Evolutionary conservation across 352 stramenopile species (phyloP).

Genomic region (Globisporangium canariense): DNA sequence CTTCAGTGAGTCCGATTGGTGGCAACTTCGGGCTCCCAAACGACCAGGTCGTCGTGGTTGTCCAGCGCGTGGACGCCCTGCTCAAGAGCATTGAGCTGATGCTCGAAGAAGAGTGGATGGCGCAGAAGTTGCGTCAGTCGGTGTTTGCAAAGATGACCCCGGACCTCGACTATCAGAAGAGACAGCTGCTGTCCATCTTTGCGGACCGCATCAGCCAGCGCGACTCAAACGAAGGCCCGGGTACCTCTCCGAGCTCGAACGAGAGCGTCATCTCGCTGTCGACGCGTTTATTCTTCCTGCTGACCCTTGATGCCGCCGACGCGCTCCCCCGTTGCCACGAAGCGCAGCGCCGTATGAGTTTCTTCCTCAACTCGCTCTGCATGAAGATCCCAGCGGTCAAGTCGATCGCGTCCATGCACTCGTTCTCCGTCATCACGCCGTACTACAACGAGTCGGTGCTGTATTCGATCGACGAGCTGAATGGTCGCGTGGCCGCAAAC

Average conservation of each 20-base stretch:
- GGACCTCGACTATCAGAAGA: constrained; percentile 76
- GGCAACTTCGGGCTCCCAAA: constrained; percentile 57
- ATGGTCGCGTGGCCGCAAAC: constrained; percentile 77
- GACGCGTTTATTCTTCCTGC: constrained; percentile 78
- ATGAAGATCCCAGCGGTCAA: constrained; percentile 86
- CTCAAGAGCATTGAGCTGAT: constrained; percentile 84
- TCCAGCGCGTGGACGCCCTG: constrained; percentile 72
- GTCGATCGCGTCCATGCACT: constrained; percentile 85
- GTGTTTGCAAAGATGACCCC: constrained; percentile 73
- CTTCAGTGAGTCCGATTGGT: constrained; percentile 53
- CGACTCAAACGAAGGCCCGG: constrained; percentile 39
- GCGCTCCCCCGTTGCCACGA: constrained; percentile 80
- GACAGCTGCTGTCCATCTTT: constrained; percentile 73
- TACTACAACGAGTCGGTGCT: constrained; percentile 90
- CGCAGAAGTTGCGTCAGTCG: constrained; percentile 74
- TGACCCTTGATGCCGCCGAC: constrained; percentile 82
- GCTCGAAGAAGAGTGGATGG: constrained; percentile 87
- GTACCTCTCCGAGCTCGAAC: constrained; percentile 66
- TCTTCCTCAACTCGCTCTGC: constrained; percentile 86
- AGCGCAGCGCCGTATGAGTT: constrained; percentile 86
- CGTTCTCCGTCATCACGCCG: constrained; percentile 85
- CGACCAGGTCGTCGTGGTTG: constrained; percentile 72
- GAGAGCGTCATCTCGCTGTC: constrained; percentile 76
- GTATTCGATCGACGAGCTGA: constrained; percentile 82
- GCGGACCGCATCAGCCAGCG: constrained; percentile 60